phyloP scores from a whole-genome alignment of 495 filamentous ascomycete genomes.

The Astrothelium macrocarpum region DNA sequence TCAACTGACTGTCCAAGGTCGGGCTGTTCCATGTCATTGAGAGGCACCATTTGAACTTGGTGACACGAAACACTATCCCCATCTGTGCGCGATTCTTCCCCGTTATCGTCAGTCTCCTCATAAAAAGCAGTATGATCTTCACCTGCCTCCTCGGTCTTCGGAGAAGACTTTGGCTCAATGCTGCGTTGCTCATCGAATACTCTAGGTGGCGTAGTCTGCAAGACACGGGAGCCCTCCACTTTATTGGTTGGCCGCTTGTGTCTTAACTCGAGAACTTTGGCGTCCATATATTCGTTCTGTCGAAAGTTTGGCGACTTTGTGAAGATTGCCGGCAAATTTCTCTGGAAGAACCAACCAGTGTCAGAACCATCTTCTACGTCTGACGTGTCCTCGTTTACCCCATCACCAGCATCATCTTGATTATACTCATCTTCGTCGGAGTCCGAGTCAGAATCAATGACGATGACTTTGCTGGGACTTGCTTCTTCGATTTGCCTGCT shows the following conservation, averaged over 20 bases:
- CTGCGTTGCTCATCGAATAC: background rate
- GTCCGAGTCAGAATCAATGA: constrained; percentile 34
- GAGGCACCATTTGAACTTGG: background rate
- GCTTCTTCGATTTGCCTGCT: constrained; percentile 42
- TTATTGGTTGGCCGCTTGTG: background rate
- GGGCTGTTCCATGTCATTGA: background rate
- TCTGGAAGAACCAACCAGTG: constrained; percentile 31
- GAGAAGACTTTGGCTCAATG: background rate
- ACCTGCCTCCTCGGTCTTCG: background rate
- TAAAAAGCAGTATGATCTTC: background rate
- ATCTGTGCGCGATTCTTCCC: background rate
- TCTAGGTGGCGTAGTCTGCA: constrained; percentile 8
- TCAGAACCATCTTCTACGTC: constrained; percentile 26
- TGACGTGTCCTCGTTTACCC: constrained; percentile 5
- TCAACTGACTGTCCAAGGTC: too few species aligned
- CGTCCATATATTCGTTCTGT: constrained; percentile 13
- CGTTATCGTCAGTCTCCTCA: background rate
- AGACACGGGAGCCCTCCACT: background rate
- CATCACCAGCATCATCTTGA: constrained; percentile 6
- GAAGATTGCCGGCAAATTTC: constrained; percentile 24
- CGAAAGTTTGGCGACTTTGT: constrained; percentile 2
- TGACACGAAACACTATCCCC: background rate
- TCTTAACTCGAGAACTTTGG: constrained; percentile 10
- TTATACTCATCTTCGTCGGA: constrained; percentile 9
- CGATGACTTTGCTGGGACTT: constrained; percentile 40